A percentile compares a stretch with the other conserved stretches of the same genome.
These are phyloP conservation scores for Herpetomonas tarakana DNA, from an alignment of 208 protist genomes.

Conservation along the genomic window DNA sequence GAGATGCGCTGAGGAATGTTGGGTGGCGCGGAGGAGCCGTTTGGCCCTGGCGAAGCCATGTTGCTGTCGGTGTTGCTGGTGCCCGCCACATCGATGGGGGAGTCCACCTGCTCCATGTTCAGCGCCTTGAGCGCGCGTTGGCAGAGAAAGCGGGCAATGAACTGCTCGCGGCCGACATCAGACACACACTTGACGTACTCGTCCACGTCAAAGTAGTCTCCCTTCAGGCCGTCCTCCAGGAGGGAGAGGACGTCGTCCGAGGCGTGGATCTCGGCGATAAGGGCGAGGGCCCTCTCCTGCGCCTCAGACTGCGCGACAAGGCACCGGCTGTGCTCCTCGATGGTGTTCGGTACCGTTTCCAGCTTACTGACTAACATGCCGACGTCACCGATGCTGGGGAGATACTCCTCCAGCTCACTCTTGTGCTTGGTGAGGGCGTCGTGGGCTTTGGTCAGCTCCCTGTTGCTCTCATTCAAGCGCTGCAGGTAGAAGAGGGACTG, in stretches of 20 bases:
- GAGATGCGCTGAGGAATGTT: conserved; percentile 29
- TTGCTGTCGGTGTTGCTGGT: neutral
- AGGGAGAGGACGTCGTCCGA: conserved; percentile 59
- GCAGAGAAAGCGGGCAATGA: conserved; percentile 69
- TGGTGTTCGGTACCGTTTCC: conserved; percentile 33
- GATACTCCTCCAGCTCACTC: conserved; percentile 45
- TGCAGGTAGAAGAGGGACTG: conserved; percentile 40
- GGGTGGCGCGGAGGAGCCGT: conserved; percentile 6
- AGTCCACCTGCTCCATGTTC: conserved; percentile 3
- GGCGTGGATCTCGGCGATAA: conserved; percentile 73
- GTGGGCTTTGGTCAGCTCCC: conserved; percentile 48
- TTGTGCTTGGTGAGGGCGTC: conserved; percentile 36
- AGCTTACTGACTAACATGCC: conserved; percentile 34
- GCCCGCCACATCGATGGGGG: neutral
- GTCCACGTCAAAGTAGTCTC: conserved; percentile 60
- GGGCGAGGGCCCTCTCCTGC: conserved; percentile 59
- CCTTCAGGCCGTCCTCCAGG: conserved; percentile 59
- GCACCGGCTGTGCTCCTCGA: conserved; percentile 56
- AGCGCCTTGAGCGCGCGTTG: conserved; percentile 37
- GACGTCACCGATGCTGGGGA: conserved; percentile 44
- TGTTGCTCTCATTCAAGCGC: conserved; percentile 40
- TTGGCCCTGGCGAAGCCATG: neutral
- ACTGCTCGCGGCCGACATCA: conserved; percentile 71
- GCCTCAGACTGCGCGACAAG: conserved; percentile 49
- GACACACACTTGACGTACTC: conserved; percentile 80